A percentile compares a stretch with the other conserved stretches of the same genome.
Conservation (phyloP, 805 yeast genomes). For the Candida parachauliodes region DNA sequence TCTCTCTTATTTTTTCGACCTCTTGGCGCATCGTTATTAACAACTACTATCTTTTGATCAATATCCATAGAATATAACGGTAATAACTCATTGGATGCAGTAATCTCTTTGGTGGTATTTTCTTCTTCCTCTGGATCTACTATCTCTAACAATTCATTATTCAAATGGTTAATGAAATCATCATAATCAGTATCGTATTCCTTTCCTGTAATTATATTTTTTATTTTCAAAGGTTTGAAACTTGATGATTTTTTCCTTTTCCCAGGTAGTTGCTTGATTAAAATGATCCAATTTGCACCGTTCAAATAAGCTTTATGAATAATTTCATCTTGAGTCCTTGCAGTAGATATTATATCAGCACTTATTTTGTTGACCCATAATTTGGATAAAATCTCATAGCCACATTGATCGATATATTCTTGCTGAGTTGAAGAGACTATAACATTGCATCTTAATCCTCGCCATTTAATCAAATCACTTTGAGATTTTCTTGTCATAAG, state of each 20-base stretch:
- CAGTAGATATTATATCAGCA: conserved; percentile 52
- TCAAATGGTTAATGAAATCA: conserved; percentile 49
- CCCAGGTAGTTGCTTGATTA: conserved; percentile 63
- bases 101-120: background rate
- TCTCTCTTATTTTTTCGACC: conserved; percentile 77
- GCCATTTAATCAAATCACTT: conserved; percentile 15
- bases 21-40: conserved; percentile 78
- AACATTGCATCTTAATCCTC: conserved; percentile 67
- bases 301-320: conserved; percentile 58
- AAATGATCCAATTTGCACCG: conserved; percentile 73
- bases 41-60: conserved; percentile 57
- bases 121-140: conserved; percentile 13
- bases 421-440: conserved; percentile 67
- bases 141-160: conserved; percentile 16
- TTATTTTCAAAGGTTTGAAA: conserved; percentile 74
- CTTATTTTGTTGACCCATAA: conserved; percentile 79
- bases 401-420: conserved; percentile 52
- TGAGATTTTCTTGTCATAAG: conserved; percentile 14
- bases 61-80: conserved; percentile 30
- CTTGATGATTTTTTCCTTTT: conserved; percentile 31
- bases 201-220: conserved; percentile 52
- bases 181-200: conserved; percentile 74
- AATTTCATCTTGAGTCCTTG: conserved; percentile 55
- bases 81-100: conserved; percentile 6
- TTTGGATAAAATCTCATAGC: conserved; percentile 56